These are phyloP conservation scores for Beauveria caledonica DNA, from an alignment of 2,329 filamentous ascomycete genomes.

Conservation along the genomic window DNA sequence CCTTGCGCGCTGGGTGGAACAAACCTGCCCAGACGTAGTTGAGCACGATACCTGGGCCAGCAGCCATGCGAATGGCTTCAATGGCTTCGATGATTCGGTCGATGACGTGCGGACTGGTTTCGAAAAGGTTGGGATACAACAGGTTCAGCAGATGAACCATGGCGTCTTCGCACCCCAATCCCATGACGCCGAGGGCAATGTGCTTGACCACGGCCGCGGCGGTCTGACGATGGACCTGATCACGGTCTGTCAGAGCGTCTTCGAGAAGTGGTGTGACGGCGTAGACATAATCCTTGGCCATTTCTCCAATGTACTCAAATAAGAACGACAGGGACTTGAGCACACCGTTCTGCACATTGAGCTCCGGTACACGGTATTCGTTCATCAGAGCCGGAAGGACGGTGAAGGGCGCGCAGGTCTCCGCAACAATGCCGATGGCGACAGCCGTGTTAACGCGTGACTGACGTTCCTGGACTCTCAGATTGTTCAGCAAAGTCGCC, in stretches of 20 bases:
- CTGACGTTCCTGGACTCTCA: conserved; percentile 94
- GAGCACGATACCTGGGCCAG: conserved; percentile 85
- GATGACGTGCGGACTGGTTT: conserved; percentile 96
- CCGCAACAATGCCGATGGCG: conserved; percentile 95
- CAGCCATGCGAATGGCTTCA: conserved; percentile 87
- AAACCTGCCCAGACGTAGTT: conserved; percentile 98
- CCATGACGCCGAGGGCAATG: conserved; percentile 93
- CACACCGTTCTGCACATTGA: conserved; percentile 98
- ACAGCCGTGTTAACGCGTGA: conserved; percentile 97
- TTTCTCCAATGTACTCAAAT: conserved; percentile 98
- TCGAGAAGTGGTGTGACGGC: conserved; percentile 92
- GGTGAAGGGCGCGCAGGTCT: conserved; percentile 96
- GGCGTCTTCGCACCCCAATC: conserved; percentile 92
- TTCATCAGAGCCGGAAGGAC: conserved; percentile 99
- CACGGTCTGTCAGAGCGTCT: conserved; percentile 92
- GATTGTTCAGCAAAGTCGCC: conserved; percentile 90
- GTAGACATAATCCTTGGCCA: conserved; percentile 99
- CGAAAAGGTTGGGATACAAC: conserved; percentile 93
- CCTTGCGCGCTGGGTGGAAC: conserved; percentile 94
- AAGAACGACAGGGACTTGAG: conserved; percentile 95
- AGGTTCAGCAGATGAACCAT: conserved; percentile 98
- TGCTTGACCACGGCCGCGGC: conserved; percentile 97
- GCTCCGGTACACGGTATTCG: conserved; percentile 94
- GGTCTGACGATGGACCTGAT: conserved; percentile 96
- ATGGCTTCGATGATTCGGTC: conserved; percentile 97